Percentiles rank a stretch among this genome's conserved stretches.
Conservation (phyloP, 176 grass and related monocot species). For the Oryza glumipatula region DNA sequence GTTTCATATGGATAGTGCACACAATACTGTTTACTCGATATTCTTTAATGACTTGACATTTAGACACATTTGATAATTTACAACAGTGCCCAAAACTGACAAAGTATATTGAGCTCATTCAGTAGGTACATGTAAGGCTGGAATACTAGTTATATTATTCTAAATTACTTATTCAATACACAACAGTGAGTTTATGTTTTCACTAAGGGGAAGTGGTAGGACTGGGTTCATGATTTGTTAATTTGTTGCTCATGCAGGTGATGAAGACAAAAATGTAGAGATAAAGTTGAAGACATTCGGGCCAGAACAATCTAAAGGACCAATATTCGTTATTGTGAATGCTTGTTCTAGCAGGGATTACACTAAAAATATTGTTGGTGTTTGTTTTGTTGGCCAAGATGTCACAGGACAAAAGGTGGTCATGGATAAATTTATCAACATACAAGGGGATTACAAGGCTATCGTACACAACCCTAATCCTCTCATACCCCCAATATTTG, state of each 20-base stretch:
- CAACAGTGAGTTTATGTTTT: conserved; percentile 3
- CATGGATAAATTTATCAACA: conserved; percentile 99
- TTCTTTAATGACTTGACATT: conserved; percentile 18
- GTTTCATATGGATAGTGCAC: background rate
- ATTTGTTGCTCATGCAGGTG: conserved; percentile 60
- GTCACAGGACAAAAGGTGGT: conserved; percentile 88
- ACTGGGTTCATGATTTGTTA: conserved; percentile 36
- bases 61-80: conserved; percentile 15
- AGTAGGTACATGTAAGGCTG: background rate
- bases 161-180: conserved; percentile 30
- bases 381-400: conserved; percentile 94
- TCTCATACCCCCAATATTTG: conserved; percentile 98
- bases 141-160: conserved; percentile 27
- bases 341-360: conserved; percentile 93
- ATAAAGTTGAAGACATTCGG: conserved; percentile 99
- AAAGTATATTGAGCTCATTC: conserved; percentile 11
- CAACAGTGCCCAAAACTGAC: conserved; percentile 22
- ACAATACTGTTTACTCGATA: background rate
- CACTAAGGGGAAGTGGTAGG: background rate
- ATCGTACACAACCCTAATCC: conserved; percentile 93
- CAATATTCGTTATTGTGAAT: conserved; percentile 90
- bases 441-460: conserved; percentile 98
- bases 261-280: conserved; percentile 98
- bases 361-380: conserved; percentile 81
- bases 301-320: conserved; percentile 59